These are phyloP conservation scores for Phytophthora hibernalis DNA, from an alignment of 352 stramenopile genomes.

Conservation along the genomic window DNA sequence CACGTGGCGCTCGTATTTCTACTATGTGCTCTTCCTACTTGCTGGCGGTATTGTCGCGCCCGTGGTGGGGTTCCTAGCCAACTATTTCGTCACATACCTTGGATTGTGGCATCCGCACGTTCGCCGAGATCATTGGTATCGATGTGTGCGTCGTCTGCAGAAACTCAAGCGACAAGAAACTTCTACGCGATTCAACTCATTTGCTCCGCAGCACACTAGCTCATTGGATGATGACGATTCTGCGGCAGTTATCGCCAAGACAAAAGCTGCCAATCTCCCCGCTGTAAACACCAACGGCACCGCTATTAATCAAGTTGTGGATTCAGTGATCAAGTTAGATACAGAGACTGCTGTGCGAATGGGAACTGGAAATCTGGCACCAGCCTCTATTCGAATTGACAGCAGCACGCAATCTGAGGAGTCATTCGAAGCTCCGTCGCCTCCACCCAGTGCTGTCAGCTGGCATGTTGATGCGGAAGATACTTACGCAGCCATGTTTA, in stretches of 20 bases:
- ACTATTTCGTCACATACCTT: conserved; percentile 84
- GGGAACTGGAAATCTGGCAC: conserved; percentile 29
- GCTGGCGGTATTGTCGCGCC: conserved; percentile 76
- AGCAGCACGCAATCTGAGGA: conserved; percentile 71
- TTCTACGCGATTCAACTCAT: conserved; percentile 80
- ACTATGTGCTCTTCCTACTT: conserved; percentile 79
- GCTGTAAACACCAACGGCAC: conserved; percentile 21
- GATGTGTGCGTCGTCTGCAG: conserved; percentile 74
- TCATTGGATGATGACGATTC: conserved; percentile 45
- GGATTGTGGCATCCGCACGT: conserved; percentile 88
- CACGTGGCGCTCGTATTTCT: conserved; percentile 61
- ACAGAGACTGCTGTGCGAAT: conserved; percentile 33
- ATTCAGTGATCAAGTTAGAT: conserved; percentile 45
- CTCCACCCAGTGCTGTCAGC: conserved; percentile 66
- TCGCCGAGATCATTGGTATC: conserved; percentile 85
- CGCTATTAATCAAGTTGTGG: conserved; percentile 39
- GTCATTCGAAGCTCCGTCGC: conserved; percentile 50
- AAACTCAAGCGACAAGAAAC: conserved; percentile 82
- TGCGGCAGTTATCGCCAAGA: conserved; percentile 37
- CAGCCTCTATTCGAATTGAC: conserved; percentile 44
- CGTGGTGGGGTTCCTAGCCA: conserved; percentile 64
- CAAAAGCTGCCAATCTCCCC: conserved; percentile 30
- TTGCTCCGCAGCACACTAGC: conserved; percentile 71
- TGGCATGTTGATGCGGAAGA: conserved; percentile 91
- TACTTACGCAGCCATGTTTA: conserved; percentile 87